Conservation (phyloP, 2,329 filamentous ascomycete species). For the Talaromyces sp. region DNA sequence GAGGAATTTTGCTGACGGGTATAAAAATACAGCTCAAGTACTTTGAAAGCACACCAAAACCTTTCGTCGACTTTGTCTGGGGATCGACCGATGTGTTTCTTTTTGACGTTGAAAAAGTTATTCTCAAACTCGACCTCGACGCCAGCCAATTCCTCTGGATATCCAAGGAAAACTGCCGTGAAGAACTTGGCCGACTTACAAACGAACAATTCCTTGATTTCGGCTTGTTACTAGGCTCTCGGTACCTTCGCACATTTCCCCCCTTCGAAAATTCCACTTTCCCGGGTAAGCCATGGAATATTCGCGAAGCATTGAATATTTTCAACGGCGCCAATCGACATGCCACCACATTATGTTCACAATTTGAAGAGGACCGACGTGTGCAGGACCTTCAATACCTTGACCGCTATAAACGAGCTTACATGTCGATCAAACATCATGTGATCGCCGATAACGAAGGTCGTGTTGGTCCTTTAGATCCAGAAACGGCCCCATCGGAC, state of each 20-base stretch:
- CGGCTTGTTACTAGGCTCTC: conserved; percentile 76
- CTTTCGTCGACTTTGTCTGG: conserved; percentile 71
- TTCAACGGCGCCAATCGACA: conserved; percentile 64
- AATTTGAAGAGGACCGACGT: conserved; percentile 75
- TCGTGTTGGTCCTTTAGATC: conserved; percentile 70
- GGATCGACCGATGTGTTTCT: conserved; percentile 81
- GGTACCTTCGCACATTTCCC: conserved; percentile 76
- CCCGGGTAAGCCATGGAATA: conserved; percentile 55
- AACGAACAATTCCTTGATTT: conserved; percentile 79
- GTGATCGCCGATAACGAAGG: conserved; percentile 76
- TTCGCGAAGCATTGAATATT: conserved; percentile 75
- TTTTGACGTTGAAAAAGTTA: conserved; percentile 74
- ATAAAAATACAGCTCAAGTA: conserved; percentile 59
- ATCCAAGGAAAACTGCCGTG: conserved; percentile 66
- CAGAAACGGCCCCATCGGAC: conserved; percentile 71
- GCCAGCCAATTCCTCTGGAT: conserved; percentile 61
- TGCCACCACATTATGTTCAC: conserved; percentile 69
- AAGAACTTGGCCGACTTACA: conserved; percentile 60
- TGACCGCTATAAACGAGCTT: conserved; percentile 81
- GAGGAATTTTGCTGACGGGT: conserved; percentile 11
- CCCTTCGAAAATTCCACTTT: conserved; percentile 64
- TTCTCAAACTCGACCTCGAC: conserved; percentile 58
- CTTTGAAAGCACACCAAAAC: conserved; percentile 66
- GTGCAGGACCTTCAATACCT: conserved; percentile 71
- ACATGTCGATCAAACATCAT: conserved; percentile 82